phyloP scores from a whole-genome alignment of 805 yeast species.

The Candida tallmaniae region DNA sequence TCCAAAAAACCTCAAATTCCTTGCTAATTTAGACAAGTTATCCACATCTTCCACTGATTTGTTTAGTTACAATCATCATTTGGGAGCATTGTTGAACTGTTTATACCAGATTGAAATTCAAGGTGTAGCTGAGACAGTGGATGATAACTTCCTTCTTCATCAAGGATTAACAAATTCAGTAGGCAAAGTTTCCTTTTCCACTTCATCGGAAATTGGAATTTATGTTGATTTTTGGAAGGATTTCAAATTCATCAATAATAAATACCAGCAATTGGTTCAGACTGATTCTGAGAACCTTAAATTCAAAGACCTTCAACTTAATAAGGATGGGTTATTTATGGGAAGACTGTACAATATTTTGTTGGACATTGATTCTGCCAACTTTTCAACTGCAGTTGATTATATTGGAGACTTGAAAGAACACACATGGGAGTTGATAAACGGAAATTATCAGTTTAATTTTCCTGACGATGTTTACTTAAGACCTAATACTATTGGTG shows the following conservation, averaged over 20 bases:
- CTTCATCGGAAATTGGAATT: constrained; percentile 26
- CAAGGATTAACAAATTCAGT: constrained; percentile 21
- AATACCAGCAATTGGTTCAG: constrained; percentile 7
- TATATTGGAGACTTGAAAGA: constrained; percentile 18
- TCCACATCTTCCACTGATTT: constrained; percentile 27
- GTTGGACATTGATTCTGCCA: constrained; percentile 17
- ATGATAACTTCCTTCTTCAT: constrained; percentile 17
- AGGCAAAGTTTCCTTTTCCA: constrained; percentile 27
- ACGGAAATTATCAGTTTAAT: constrained; percentile 15
- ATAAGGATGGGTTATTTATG: constrained; percentile 3
- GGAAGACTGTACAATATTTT: constrained; percentile 19
- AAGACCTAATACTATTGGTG: background rate
- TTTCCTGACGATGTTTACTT: constrained; percentile 12
- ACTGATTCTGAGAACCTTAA: background rate
- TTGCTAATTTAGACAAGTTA: constrained; percentile 32
- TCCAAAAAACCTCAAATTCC: constrained; percentile 31
- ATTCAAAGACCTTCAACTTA: background rate
- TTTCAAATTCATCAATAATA: constrained; percentile 22
- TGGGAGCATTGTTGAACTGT: constrained; percentile 24
- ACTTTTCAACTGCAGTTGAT: constrained; percentile 12
- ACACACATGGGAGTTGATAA: constrained; percentile 19
- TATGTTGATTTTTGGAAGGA: constrained; percentile 36
- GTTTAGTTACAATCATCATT: constrained; percentile 25
- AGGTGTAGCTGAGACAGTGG: too few species aligned
- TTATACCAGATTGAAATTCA: constrained; percentile 20